These are phyloP conservation scores for Nakazawaea ambrosiae DNA, from an alignment of 805 yeast species.

Conservation along the genomic window DNA sequence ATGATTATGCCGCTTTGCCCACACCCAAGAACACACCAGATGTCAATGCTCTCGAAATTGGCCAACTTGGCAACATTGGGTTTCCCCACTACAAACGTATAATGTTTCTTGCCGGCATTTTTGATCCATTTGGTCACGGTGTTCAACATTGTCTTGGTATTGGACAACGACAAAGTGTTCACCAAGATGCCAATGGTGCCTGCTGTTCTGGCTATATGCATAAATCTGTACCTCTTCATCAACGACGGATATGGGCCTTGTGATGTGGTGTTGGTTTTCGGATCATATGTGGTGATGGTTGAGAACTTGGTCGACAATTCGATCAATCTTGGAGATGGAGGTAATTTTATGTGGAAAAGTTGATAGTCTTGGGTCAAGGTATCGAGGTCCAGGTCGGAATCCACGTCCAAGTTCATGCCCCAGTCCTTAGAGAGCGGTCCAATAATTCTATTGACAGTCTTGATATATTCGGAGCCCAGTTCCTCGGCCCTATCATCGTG, in stretches of 20 bases:
- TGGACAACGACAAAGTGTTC: slow-evolving; percentile 77
- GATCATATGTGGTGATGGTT: slow-evolving; percentile 44
- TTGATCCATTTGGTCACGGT: slow-evolving; percentile 53
- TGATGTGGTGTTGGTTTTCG: slow-evolving; percentile 23
- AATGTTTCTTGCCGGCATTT: slow-evolving; percentile 82
- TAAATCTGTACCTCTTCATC: slow-evolving; percentile 75
- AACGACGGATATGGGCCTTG: slow-evolving; percentile 72
- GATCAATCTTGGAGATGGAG: slow-evolving; percentile 74
- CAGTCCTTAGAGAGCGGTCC: slow-evolving; percentile 16
- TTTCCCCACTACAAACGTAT: slow-evolving; percentile 93
- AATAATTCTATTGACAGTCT: slow-evolving; percentile 25
- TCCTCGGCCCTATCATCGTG: background rate
- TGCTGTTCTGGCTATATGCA: slow-evolving; percentile 86
- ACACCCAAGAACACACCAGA: slow-evolving; percentile 94
- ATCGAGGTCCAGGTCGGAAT: slow-evolving; percentile 23
- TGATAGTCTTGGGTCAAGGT: slow-evolving; percentile 36
- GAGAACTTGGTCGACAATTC: slow-evolving; percentile 67
- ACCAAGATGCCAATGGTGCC: slow-evolving; percentile 89
- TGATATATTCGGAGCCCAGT: slow-evolving; percentile 9
- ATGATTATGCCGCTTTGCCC: slow-evolving; percentile 88
- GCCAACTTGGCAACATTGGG: slow-evolving; percentile 97
- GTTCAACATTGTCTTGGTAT: slow-evolving; percentile 63
- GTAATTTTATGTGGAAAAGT: slow-evolving; percentile 64
- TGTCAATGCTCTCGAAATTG: slow-evolving; percentile 87
- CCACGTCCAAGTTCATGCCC: slow-evolving; percentile 5